Conservation (phyloP, 2,329 filamentous ascomycete genomes). For the Dichotomopilus funicola region DNA sequence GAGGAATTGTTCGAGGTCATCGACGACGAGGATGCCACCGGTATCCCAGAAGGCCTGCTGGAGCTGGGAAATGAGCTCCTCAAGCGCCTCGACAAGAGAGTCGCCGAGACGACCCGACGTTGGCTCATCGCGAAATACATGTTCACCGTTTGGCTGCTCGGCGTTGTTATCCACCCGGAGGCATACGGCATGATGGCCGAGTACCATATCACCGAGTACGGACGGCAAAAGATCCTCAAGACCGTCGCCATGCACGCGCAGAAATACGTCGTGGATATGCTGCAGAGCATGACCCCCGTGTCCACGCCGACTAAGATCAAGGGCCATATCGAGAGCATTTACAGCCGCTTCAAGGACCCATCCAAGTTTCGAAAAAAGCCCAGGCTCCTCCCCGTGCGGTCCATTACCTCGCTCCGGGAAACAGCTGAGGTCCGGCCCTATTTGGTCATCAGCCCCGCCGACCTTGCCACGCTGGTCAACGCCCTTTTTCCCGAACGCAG, state of each 20-base stretch:
- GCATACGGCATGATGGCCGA: slow-evolving; percentile 72
- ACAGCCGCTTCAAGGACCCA: slow-evolving; percentile 54
- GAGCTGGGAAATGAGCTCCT: slow-evolving; percentile 81
- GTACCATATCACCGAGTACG: slow-evolving; percentile 87
- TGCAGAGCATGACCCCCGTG: slow-evolving; percentile 60
- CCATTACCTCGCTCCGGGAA: slow-evolving; percentile 65
- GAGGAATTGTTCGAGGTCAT: slow-evolving; percentile 77
- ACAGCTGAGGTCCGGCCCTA: slow-evolving; percentile 76
- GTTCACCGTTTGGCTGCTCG: slow-evolving; percentile 79
- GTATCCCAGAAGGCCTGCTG: slow-evolving; percentile 79
- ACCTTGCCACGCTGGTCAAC: slow-evolving; percentile 74
- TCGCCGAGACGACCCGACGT: slow-evolving; percentile 66
- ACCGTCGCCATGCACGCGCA: slow-evolving; percentile 77
- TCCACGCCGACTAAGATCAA: slow-evolving; percentile 59
- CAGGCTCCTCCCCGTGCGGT: slow-evolving; percentile 63
- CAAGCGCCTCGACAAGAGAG: slow-evolving; percentile 64
- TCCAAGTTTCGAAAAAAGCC: slow-evolving; percentile 43
- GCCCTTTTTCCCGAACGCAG: slow-evolving; percentile 73
- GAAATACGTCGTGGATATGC: slow-evolving; percentile 70
- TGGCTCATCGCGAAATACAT: slow-evolving; percentile 90
- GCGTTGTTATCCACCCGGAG: slow-evolving; percentile 84
- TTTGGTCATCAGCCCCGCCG: slow-evolving; percentile 70
- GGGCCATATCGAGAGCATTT: slow-evolving; percentile 64
- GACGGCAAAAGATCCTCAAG: slow-evolving; percentile 71
- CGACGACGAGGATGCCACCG: slow-evolving; percentile 74